A percentile compares a stretch with the other conserved stretches of the same genome.
These are phyloP conservation scores for Helichrysum umbraculigerum DNA, from an alignment of 129 eudicot genomes.

Conservation along the genomic window DNA sequence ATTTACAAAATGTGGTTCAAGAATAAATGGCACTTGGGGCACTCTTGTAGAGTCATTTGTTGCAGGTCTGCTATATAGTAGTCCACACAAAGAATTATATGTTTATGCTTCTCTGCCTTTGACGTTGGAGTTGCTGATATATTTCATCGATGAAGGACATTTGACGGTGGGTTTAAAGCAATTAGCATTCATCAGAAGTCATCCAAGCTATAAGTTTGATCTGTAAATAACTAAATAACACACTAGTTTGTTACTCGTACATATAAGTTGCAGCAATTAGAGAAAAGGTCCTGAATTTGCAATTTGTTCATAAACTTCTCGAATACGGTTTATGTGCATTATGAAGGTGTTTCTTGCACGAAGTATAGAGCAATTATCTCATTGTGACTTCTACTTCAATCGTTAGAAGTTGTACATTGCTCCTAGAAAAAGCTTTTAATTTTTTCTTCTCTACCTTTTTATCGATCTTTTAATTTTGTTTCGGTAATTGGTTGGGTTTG, in stretches of 20 bases:
- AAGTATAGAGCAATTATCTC: neutral
- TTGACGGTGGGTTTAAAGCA: slow-evolving; percentile 5
- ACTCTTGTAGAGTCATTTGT: neutral
- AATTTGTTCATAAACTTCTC: neutral
- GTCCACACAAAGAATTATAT: neutral
- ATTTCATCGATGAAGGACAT: slow-evolving; percentile 13
- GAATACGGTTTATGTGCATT: neutral
- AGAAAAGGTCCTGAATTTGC: neutral
- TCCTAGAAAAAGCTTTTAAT: neutral
- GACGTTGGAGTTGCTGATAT: neutral
- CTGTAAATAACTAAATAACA: neutral
- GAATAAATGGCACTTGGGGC: slow-evolving; percentile 1
- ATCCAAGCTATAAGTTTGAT: neutral
- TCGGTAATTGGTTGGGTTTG: neutral
- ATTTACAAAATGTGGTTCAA: neutral
- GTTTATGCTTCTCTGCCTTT: neutral
- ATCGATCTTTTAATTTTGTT: neutral
- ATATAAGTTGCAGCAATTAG: neutral
- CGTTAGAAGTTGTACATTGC: neutral
- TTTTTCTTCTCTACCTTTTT: neutral
- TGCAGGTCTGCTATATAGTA: neutral
- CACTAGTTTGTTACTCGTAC: neutral
- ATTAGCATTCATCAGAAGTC: slow-evolving; percentile 1
- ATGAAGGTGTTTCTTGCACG: neutral
- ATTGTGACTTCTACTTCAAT: neutral